Base-by-base conservation (phyloP, 2,329 filamentous ascomycete genomes). In the Penicillium sp. region DNA sequence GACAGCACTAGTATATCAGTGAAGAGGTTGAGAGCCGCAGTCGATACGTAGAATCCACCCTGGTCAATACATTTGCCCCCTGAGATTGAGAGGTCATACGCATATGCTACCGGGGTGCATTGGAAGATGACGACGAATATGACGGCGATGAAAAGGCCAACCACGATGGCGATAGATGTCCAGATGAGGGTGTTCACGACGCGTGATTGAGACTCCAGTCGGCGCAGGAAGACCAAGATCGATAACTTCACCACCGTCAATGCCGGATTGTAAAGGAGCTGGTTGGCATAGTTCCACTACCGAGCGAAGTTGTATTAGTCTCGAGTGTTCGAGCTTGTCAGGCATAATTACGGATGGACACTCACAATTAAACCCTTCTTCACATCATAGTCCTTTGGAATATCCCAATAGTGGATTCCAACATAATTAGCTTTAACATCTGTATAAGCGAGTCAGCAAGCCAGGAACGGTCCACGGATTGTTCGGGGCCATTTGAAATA, bases 61-160 rank as follows among this genome's bases (percentile, higher is more conserved):
- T 57, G 53, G n/a, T 60, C 37, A 25, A 63, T 53, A 29, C 59
- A 64, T n/a, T 41, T 52, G 0, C 56, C 54, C 9, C 43, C 45
- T 11, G 38, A 15, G 25, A 55, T 51, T 13, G 41, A 36, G 2
- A 17, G 10, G 16, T 60, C 46, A 27, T 52, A 64, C 17, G 59
- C 41, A 13, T 53, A 54, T 10, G 41, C 36, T 7, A 63, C 43
- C 4, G 59, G 60, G 1, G 21, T 34, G 42, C 59, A 64, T 45
- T 61, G 59, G 23, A 63, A 62, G n/a, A 60, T 51, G 18, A 60
- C 55, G 16, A 61, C 50, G 3, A 60, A 36, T 2, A 59, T 39
- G 4, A 55, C 49, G 4, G 54, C 34, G n/a, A 58, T 7, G 16
- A 57, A 56, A 4, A 57, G 46, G 2, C 36, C 32, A 10, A 48